Evolutionary conservation across 371 early-diverging fungal species (phyloP).

Genomic region (Mortierella sp.): DNA sequence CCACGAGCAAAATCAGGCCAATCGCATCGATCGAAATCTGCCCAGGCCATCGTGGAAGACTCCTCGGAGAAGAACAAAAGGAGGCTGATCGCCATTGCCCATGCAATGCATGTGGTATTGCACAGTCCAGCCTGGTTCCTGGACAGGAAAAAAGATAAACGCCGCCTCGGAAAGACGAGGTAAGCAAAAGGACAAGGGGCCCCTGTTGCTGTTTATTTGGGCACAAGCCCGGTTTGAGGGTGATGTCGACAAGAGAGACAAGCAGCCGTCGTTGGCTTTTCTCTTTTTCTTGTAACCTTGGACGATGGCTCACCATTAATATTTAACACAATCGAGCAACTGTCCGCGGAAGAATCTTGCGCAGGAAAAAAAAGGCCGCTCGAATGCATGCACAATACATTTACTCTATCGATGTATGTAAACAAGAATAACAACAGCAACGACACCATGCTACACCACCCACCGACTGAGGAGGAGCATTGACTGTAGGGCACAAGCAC

Average conservation of each 20-base stretch:
- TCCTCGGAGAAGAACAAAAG: conserved; percentile 6
- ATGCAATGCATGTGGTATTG: neutral
- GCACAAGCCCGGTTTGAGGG: conserved; percentile 9
- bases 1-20: neutral
- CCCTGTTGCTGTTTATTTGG: neutral
- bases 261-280: neutral
- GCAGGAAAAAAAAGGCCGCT: neutral
- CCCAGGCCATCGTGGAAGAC: neutral
- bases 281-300: neutral
- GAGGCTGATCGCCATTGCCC: neutral
- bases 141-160: neutral
- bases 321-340: neutral
- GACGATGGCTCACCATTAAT: neutral
- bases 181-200: neutral
- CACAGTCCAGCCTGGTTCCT: neutral
- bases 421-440: neutral
- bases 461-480: neutral
- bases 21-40: conserved; percentile 7
- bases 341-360: neutral
- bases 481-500: too few species aligned
- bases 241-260: neutral
- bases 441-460: neutral
- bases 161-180: neutral
- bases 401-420: neutral
- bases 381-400: neutral